phyloP scores from a whole-genome alignment of 768 basidiomycete species.

The Holtermannia corniformis region DNA sequence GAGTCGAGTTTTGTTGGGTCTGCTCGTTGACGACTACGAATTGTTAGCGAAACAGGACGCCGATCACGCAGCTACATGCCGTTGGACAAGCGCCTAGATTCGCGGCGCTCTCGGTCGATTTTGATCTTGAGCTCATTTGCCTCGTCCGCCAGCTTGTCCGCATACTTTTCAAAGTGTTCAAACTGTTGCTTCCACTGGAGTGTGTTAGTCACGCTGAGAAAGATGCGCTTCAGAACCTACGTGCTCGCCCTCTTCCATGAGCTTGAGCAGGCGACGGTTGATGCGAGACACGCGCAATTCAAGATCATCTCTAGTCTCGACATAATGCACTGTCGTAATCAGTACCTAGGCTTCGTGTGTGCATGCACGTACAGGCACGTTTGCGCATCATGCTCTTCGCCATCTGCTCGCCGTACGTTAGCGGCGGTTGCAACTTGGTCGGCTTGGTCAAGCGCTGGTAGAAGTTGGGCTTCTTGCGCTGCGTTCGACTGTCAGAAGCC shows the following conservation, averaged over 20 bases:
- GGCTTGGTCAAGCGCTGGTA: slow-evolving; percentile 69
- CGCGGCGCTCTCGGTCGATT: slow-evolving; percentile 83
- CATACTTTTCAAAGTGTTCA: slow-evolving; percentile 86
- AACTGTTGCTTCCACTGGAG: slow-evolving; percentile 82
- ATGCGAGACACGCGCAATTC: slow-evolving; percentile 57
- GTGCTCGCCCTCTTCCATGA: slow-evolving; percentile 29
- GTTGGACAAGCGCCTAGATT: slow-evolving; percentile 60
- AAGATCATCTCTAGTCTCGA: slow-evolving; percentile 84
- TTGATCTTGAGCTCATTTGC: slow-evolving; percentile 73
- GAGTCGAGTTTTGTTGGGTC: slow-evolving; percentile 17
- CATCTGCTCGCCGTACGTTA: slow-evolving; percentile 70
- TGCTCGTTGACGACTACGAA: slow-evolving; percentile 13
- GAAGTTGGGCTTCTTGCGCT: slow-evolving; percentile 83
- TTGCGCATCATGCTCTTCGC: slow-evolving; percentile 83
- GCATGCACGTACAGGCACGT: slow-evolving; percentile 49
- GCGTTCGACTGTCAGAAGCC: background rate
- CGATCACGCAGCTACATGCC: slow-evolving; percentile 63
- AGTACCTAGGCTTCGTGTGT: background rate
- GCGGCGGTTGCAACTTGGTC: slow-evolving; percentile 59
- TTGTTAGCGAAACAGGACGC: background rate
- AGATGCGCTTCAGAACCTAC: slow-evolving; percentile 49
- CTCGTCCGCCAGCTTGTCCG: slow-evolving; percentile 66
- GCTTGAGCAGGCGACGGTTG: slow-evolving; percentile 23
- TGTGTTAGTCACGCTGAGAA: slow-evolving; percentile 54
- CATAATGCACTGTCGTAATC: slow-evolving; percentile 58